phyloP scores from a whole-genome alignment of 106 monocot genomes.

The Dendrobium nobile region DNA sequence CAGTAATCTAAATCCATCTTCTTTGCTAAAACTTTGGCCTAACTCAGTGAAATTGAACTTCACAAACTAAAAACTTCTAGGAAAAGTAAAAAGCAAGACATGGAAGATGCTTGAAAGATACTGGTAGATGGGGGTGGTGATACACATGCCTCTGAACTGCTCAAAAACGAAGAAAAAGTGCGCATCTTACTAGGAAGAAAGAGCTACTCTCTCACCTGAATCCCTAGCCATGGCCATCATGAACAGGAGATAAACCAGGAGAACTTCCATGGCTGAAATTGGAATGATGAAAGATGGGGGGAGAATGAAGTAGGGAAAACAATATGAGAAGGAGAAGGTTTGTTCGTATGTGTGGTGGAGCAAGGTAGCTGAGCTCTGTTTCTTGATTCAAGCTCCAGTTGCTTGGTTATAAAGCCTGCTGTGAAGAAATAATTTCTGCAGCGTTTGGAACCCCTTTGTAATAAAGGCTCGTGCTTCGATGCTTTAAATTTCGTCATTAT shows the following conservation, averaged over 20 bases:
- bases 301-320: no score
- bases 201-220: constrained; percentile 26
- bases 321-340: background rate
- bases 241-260: constrained; percentile 19
- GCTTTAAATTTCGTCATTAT: no score
- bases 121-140: background rate
- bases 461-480: no score
- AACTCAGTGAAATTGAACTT: background rate
- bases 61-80: background rate
- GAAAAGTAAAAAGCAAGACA: background rate
- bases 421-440: no score
- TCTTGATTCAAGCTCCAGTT: background rate
- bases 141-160: background rate
- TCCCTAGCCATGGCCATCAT: constrained; percentile 17
- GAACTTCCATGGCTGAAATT: background rate
- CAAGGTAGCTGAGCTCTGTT: background rate
- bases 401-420: background rate
- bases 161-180: background rate
- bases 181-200: background rate
- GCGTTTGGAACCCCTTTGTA: no score
- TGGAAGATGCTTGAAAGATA: background rate
- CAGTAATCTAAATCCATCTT: background rate
- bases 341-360: background rate
- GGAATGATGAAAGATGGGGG: background rate
- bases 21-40: background rate